Evolutionary conservation across 768 basidiomycete species (phyloP).

Genomic region (Hericium erinaceus): DNA sequence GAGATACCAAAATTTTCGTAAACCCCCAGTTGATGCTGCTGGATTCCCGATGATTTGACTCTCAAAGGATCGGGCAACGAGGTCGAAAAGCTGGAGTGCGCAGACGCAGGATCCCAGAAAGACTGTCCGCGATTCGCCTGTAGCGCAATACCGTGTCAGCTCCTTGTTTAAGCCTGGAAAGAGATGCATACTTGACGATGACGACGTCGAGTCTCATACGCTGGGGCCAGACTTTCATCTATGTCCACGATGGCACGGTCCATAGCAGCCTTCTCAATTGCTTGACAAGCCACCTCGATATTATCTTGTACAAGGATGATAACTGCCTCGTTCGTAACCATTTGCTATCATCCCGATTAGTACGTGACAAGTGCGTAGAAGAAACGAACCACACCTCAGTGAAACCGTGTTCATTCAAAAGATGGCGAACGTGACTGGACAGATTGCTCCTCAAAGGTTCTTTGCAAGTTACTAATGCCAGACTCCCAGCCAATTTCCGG

Average conservation of each 20-base stretch:
- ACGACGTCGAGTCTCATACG: conserved; percentile 76
- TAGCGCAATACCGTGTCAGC: neutral
- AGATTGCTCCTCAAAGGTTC: conserved; percentile 93
- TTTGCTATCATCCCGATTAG: conserved; percentile 30
- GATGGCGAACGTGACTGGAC: conserved; percentile 76
- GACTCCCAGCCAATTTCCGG: conserved; percentile 90
- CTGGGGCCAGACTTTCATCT: conserved; percentile 76
- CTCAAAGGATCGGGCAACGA: conserved; percentile 84
- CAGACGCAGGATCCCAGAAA: conserved; percentile 85
- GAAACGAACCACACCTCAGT: conserved; percentile 47
- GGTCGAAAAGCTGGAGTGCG: conserved; percentile 56
- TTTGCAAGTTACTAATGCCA: conserved; percentile 96
- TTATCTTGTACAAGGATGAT: conserved; percentile 83
- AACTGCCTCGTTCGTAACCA: conserved; percentile 75
- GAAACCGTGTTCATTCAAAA: conserved; percentile 81
- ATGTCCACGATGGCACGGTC: conserved; percentile 89
- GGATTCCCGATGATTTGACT: conserved; percentile 74
- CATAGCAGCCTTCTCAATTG: conserved; percentile 97
- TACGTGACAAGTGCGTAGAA: neutral
- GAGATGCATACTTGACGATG: conserved; percentile 65
- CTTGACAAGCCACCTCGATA: conserved; percentile 84
- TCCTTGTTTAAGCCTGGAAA: neutral
- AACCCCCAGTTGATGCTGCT: conserved; percentile 72
- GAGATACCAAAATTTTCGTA: conserved; percentile 89
- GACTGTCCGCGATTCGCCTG: conserved; percentile 61